phyloP scores from a whole-genome alignment of 495 filamentous ascomycete genomes.

The Hyphodiscus hymeniophilus region DNA sequence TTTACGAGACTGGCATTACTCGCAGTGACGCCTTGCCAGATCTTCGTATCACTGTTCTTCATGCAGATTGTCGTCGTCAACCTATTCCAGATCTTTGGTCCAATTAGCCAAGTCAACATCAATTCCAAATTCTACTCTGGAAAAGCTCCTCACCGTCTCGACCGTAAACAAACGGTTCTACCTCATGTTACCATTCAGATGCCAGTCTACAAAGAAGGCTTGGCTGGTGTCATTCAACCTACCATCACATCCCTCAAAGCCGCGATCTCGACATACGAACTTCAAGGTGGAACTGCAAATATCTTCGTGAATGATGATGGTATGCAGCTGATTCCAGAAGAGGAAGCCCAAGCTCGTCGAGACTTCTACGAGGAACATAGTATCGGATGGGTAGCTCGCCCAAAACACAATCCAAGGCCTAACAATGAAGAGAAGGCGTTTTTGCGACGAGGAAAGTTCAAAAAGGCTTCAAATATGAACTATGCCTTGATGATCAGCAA shows the following conservation, averaged over 20 bases:
- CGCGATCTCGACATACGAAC: conserved; percentile 60
- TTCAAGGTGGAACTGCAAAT: conserved; percentile 62
- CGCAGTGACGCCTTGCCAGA: conserved; percentile 26
- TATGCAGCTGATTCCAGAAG: conserved; percentile 46
- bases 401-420: conserved; percentile 35
- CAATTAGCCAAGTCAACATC: conserved; percentile 42
- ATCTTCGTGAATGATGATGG: conserved; percentile 70
- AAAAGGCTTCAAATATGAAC: conserved; percentile 72
- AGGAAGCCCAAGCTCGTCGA: conserved; percentile 46
- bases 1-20: conserved; percentile 6
- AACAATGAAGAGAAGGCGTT: conserved; percentile 32
- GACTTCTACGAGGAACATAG: conserved; percentile 60
- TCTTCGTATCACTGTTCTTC: conserved; percentile 37
- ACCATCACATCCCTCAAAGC: conserved; percentile 53
- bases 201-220: conserved; percentile 69
- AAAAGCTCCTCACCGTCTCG: conserved; percentile 38
- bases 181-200: conserved; percentile 70
- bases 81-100: conserved; percentile 50
- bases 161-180: conserved; percentile 31
- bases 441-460: conserved; percentile 58
- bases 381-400: conserved; percentile 54
- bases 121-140: conserved; percentile 59
- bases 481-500: conserved; percentile 52
- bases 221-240: conserved; percentile 52
- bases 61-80: conserved; percentile 49